These are phyloP conservation scores for Geotrichum bryndzae DNA, from an alignment of 1,139 yeast species.

Conservation along the genomic window DNA sequence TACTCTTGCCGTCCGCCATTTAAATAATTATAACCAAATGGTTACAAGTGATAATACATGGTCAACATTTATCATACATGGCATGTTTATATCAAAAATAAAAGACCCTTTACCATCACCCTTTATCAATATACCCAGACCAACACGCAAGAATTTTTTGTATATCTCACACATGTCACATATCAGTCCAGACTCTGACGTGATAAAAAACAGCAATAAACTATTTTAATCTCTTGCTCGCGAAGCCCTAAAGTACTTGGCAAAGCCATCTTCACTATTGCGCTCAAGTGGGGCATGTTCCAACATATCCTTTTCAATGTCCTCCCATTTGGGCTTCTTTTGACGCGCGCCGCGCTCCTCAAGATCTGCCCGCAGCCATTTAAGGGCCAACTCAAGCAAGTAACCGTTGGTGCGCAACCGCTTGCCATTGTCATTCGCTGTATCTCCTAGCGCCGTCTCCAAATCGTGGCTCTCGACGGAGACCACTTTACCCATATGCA, in stretches of 20 bases:
- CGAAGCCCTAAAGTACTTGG: conserved; percentile 30
- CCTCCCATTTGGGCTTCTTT: conserved; percentile 27
- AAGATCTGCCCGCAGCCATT: conserved; percentile 41
- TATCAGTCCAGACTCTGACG: not conserved
- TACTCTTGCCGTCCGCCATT: too few relatives aligned
- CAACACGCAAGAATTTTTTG: too few relatives aligned
- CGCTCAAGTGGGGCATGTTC: conserved; percentile 28
- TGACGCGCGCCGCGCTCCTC: conserved; percentile 41
- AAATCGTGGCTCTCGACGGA: conserved; percentile 9
- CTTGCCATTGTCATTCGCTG: not conserved
- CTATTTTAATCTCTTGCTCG: conserved; percentile 24
- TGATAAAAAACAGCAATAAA: not conserved
- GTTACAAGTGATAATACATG: too few relatives aligned
- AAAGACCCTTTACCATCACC: too few relatives aligned
- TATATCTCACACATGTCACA: not conserved
- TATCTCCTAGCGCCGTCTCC: not conserved
- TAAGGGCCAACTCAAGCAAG: conserved; percentile 36
- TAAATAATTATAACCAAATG: too few relatives aligned
- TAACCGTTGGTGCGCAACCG: conserved; percentile 32
- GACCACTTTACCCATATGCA: conserved; percentile 56
- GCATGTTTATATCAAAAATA: too few relatives aligned
- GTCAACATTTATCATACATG: too few relatives aligned
- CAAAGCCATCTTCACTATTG: conserved; percentile 26
- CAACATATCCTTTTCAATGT: conserved; percentile 23
- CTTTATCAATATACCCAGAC: too few relatives aligned